Evolutionary conservation across 768 basidiomycete genomes (phyloP), one percentile per base, ranked within the genome.

Genomic region (Dendrothele bispora): DNA sequence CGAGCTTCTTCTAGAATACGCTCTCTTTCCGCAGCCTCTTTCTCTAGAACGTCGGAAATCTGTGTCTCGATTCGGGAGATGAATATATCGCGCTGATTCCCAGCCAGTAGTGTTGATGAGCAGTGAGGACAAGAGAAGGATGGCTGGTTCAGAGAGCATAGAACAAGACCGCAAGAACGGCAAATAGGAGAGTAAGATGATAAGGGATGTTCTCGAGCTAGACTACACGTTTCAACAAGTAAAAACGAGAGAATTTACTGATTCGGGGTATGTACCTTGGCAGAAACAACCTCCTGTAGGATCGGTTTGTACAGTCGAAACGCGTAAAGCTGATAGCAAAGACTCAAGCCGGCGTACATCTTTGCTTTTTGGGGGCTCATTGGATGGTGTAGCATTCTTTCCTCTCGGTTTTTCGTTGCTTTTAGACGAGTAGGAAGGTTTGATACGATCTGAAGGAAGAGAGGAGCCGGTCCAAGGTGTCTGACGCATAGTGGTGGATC

Each of bases 261-360:
- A 18, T 10, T 21, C 26, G 11, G 18, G 27, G 6, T 0, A 55
- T 65, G 26, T 43, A 81, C 85, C 83, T 68, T 80, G 78, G 55
- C 86, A 88, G 57, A 84, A 88, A 56, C 86, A 88, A 0, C 85
- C 84, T 4, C 81, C 79, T 32, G 75, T 78, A 0, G 81, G 76
- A 61, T 87, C 84, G 47, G 65, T 77, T 32, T 65, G 60, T 1
- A 66, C 67, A n/a, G 61, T 61, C 3, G 67, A 58, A 2, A 27
- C 22, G 14, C 58, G 59, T 20, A 82, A 60, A 4, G 64, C 71
- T n/a, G 64, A 55, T 26, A 78, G 61, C 32, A 82, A 62, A 6
- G 62, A 55, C 54, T 85, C 81, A 15, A 87, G 68, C 20, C 51
- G 55, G 4, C 63, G 63, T 12, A 86, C 71, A 27, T 70, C 71